These are phyloP conservation scores for Pyrenophora graminea DNA, from an alignment of 2,329 filamentous ascomycete genomes.

Conservation along the genomic window DNA sequence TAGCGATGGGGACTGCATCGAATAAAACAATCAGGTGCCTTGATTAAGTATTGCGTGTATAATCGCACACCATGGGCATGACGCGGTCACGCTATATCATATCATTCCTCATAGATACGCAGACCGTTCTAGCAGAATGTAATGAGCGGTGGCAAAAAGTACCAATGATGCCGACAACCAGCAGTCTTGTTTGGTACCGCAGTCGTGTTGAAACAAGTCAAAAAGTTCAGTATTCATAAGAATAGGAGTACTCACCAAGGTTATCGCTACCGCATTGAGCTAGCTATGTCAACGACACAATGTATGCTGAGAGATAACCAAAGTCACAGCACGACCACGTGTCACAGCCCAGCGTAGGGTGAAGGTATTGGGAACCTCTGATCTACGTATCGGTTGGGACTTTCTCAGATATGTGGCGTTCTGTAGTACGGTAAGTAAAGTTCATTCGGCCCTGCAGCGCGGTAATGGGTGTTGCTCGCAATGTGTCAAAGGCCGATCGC, in stretches of 20 bases:
- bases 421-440: conserved; percentile 11
- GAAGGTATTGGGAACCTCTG: not conserved
- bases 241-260: conserved; percentile 10
- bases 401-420: not conserved
- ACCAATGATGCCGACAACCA: not conserved
- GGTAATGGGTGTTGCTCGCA: conserved; percentile 12
- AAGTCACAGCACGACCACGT: not conserved
- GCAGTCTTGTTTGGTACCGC: not conserved
- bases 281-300: conserved; percentile 3
- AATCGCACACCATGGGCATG: too few species aligned
- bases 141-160: too few species aligned
- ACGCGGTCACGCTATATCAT: too few species aligned
- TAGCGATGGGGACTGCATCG: not conserved
- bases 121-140: too few species aligned
- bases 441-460: not conserved
- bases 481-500: conserved; percentile 3
- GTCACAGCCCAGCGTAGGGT: not conserved
- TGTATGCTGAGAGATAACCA: not conserved
- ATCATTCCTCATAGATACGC: too few species aligned
- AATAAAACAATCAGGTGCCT: not conserved
- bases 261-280: conserved; percentile 20
- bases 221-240: not conserved
- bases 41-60: not conserved
- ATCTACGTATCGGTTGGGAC: not conserved
- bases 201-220: not conserved